Base-by-base conservation (phyloP, 495 filamentous ascomycete genomes). In the Trichoderma erinaceum region DNA sequence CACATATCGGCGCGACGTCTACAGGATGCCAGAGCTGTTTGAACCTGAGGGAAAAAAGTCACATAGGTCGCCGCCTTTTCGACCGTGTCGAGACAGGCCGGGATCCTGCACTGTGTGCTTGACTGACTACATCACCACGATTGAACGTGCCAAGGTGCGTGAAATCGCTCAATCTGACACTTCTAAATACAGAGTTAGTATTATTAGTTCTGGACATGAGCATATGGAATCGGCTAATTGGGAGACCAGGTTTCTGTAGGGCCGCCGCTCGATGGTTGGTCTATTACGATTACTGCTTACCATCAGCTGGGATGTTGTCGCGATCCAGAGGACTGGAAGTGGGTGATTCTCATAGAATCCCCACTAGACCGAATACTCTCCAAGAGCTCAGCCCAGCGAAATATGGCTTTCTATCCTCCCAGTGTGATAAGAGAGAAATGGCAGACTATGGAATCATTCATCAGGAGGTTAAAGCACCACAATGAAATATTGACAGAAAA, bases 241-340 rank as follows among this genome's bases (percentile, higher is more conserved):
- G 46, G 16, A 50, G 46, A 50, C 6, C 7, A 50, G 16, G 18
- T 50, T n/a, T 3, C 15, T 18, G 12, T 50, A 1, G 16, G 16
- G 46, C 52, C 21, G 10, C 29, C 50, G 16, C 12, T 66, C 41
- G 41, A 66, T 27, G 41, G 38, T 18, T 66, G 35, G 65, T 50
- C 27, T 13, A 48, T 66, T 41, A 66, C 65, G 29, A 29, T 66
- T 29, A 29, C 18, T 66, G 38, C 65, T 6, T 66, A 66, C 4
- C 65, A 66, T 27, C 65, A 66, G 41, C 41, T 66, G 21, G 65
- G 65, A 41, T 41, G 41, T 10, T 66, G 65, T 50, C 65, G 43
- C 48, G 41, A 50, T 1, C 41, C 41, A 15, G 65, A 66, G 41
- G 65, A 66, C 4, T 66, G 65, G 65, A 66, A 66, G 16, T 66